Percentiles rank a stretch among this genome's conserved stretches.
phyloP scores from a whole-genome alignment of 2,329 filamentous ascomycete genomes.

The Plenodomus tracheiphilus region DNA sequence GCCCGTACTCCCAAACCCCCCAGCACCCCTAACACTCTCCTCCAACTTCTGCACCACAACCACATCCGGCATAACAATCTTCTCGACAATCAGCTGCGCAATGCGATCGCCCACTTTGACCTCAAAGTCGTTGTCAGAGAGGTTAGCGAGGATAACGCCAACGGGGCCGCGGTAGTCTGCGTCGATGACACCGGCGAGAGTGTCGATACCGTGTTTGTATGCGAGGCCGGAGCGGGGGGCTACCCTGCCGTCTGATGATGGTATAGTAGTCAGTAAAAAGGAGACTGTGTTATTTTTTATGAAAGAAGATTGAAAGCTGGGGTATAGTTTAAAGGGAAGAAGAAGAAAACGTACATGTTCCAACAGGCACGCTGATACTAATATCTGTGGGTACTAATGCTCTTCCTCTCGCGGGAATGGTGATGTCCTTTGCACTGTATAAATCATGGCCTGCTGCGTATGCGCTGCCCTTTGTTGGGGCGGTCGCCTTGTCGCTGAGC shows the following conservation, averaged over 20 bases:
- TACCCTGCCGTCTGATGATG: slow-evolving; percentile 75
- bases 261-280: neutral
- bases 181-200: slow-evolving; percentile 94
- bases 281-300: too few species aligned
- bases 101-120: slow-evolving; percentile 86
- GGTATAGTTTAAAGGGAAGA: too few species aligned
- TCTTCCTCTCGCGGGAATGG: slow-evolving; percentile 81
- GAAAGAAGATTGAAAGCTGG: too few species aligned
- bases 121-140: slow-evolving; percentile 77
- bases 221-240: slow-evolving; percentile 91
- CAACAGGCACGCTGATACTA: slow-evolving; percentile 84
- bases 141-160: slow-evolving; percentile 94
- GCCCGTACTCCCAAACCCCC: slow-evolving; percentile 56
- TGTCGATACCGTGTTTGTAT: slow-evolving; percentile 93
- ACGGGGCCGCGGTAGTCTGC: slow-evolving; percentile 94
- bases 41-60: slow-evolving; percentile 86
- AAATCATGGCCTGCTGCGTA: slow-evolving; percentile 94
- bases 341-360: slow-evolving; percentile 72
- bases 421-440: slow-evolving; percentile 74
- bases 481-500: slow-evolving; percentile 74
- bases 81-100: slow-evolving; percentile 91
- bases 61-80: slow-evolving; percentile 92
- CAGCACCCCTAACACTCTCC: slow-evolving; percentile 86
- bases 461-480: slow-evolving; percentile 85
- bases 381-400: slow-evolving; percentile 89